These are phyloP conservation scores for Phanerochaete sordida DNA, from an alignment of 768 basidiomycete genomes.

Conservation along the genomic window DNA sequence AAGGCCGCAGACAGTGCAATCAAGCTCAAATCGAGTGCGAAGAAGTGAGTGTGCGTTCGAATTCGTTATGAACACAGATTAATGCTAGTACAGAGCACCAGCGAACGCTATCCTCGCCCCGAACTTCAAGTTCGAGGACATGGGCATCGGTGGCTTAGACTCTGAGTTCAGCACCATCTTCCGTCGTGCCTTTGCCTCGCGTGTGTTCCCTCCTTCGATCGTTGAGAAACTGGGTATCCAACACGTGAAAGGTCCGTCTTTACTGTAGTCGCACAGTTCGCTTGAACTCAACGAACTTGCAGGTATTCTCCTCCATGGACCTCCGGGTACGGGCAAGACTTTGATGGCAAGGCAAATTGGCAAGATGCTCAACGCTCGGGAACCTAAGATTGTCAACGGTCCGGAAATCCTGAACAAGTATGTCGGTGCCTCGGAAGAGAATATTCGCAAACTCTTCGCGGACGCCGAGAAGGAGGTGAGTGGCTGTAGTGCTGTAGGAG, in stretches of 20 bases:
- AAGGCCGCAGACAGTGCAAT: constrained; percentile 80
- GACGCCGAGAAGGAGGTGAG: constrained; percentile 96
- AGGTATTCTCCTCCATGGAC: constrained; percentile 94
- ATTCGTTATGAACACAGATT: not conserved
- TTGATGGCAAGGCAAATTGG: constrained; percentile 98
- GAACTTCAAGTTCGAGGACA: constrained; percentile 99
- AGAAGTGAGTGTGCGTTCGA: constrained; percentile 55
- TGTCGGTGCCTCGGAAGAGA: constrained; percentile 97
- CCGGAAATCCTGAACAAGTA: constrained; percentile 97
- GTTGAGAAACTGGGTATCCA: constrained; percentile 98
- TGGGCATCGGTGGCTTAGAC: constrained; percentile 99
- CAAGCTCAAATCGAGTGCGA: constrained; percentile 89
- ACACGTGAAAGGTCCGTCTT: constrained; percentile 84
- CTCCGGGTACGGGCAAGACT: constrained; percentile 98
- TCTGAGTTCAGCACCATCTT: constrained; percentile 95
- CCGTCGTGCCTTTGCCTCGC: constrained; percentile 95
- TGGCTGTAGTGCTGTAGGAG: not conserved
- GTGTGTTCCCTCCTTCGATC: constrained; percentile 95
- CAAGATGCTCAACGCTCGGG: constrained; percentile 97
- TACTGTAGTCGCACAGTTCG: not conserved
- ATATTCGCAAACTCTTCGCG: constrained; percentile 94
- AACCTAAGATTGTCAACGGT: constrained; percentile 98
- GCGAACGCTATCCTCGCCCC: constrained; percentile 95
- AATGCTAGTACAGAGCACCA: constrained; percentile 52
- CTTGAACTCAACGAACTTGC: not conserved